Percentiles rank a stretch among this genome's conserved stretches.
Evolutionary conservation across 805 yeast genomes (phyloP).

Genomic region (Zygotorulaspora florentina): DNA sequence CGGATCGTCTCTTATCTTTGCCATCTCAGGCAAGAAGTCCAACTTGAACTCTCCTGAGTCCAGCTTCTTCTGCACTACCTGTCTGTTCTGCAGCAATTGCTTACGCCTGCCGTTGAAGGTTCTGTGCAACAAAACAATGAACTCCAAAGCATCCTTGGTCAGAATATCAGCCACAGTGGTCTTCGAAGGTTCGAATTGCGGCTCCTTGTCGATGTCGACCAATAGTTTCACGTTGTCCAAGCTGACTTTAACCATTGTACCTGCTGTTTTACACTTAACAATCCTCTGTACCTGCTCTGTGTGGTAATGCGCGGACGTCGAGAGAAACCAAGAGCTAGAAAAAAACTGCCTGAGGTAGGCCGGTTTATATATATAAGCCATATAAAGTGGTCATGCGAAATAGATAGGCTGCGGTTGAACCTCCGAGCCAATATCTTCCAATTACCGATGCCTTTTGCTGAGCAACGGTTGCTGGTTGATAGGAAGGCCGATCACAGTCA

Average conservation of each 20-base stretch:
- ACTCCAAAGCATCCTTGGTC: slow-evolving; percentile 50
- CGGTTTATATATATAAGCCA: background rate
- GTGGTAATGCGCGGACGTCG: no score
- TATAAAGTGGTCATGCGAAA: background rate
- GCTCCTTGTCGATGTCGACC: slow-evolving; percentile 32
- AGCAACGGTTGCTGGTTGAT: no score
- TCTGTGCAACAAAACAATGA: slow-evolving; percentile 69
- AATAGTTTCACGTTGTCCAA: slow-evolving; percentile 36
- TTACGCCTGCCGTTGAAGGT: slow-evolving; percentile 61
- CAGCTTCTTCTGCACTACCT: slow-evolving; percentile 53
- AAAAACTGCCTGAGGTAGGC: background rate
- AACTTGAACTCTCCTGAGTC: slow-evolving; percentile 55
- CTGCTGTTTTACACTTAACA: slow-evolving; percentile 1
- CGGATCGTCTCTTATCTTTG: slow-evolving; percentile 61
- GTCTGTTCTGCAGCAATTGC: slow-evolving; percentile 57
- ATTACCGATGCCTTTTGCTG: background rate
- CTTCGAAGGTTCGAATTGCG: slow-evolving; percentile 35
- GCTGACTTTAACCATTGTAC: slow-evolving; percentile 23
- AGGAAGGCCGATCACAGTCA: no score
- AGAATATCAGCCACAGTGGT: slow-evolving; percentile 39
- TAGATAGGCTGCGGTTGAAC: background rate
- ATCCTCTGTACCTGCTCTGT: background rate
- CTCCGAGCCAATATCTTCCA: background rate
- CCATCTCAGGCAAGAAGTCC: slow-evolving; percentile 66
- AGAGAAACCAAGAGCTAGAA: no score